Evolutionary conservation across 108 stramenopile genomes (phyloP).

Genomic region (Craspedostauros australis): DNA sequence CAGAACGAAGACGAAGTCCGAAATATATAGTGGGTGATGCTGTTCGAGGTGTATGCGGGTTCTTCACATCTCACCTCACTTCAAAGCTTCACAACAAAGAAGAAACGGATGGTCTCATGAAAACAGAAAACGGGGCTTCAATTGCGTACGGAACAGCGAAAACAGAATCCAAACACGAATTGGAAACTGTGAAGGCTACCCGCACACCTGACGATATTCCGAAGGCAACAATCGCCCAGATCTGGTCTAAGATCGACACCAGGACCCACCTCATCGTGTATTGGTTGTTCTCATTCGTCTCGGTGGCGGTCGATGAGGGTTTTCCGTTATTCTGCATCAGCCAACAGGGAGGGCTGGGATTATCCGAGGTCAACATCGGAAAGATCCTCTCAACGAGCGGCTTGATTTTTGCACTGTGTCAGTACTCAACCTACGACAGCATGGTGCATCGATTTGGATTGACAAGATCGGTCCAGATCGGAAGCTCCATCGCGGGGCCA

Average conservation of each 20-base stretch:
- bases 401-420: slow-evolving; percentile 38
- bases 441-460: slow-evolving; percentile 42
- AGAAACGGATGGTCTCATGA: no score
- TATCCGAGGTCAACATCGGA: slow-evolving; percentile 59
- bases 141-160: no score
- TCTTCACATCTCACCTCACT: no score
- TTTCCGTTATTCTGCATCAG: slow-evolving; percentile 73
- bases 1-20: slow-evolving; percentile 6
- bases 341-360: slow-evolving; percentile 36
- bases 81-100: no score
- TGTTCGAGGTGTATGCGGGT: no score
- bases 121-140: no score
- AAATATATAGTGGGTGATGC: no score
- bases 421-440: slow-evolving; percentile 36
- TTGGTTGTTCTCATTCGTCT: slow-evolving; percentile 53
- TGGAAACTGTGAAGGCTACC: background rate
- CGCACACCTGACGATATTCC: background rate
- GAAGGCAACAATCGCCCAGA: background rate
- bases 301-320: slow-evolving; percentile 43
- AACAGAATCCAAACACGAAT: background rate
- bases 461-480: slow-evolving; percentile 34
- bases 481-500: slow-evolving; percentile 22
- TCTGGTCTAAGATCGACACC: slow-evolving; percentile 25
- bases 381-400: slow-evolving; percentile 47
- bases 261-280: slow-evolving; percentile 40